These are phyloP conservation scores for Madurella fahalii DNA, from an alignment of 2,329 filamentous ascomycete genomes.

Conservation along the genomic window DNA sequence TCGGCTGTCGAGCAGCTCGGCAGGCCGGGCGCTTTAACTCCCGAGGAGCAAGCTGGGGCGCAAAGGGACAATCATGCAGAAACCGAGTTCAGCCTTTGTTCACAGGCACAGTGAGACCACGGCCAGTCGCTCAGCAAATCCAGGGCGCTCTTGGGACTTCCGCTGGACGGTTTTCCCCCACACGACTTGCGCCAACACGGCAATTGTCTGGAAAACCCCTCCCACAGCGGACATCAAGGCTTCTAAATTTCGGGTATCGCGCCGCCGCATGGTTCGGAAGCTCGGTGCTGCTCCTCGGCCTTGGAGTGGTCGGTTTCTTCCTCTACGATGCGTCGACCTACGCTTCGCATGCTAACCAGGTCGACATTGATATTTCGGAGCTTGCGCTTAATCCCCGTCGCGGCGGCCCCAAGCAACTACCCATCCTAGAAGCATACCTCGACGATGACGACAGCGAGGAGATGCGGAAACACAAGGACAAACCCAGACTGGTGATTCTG, in stretches of 20 bases:
- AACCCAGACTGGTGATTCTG: slow-evolving; percentile 87
- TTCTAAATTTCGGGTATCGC: slow-evolving; percentile 61
- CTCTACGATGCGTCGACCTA: slow-evolving; percentile 92
- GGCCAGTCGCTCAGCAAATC: background rate
- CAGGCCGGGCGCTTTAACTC: slow-evolving; percentile 9
- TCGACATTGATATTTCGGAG: slow-evolving; percentile 79
- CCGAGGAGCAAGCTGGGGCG: background rate
- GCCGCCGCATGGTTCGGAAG: slow-evolving; percentile 70
- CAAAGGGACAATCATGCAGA: slow-evolving; percentile 1
- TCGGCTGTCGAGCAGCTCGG: slow-evolving; percentile 17
- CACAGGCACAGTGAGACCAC: slow-evolving; percentile 7
- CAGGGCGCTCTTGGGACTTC: background rate
- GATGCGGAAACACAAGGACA: slow-evolving; percentile 70
- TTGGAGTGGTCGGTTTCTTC: slow-evolving; percentile 78
- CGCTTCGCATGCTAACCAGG: slow-evolving; percentile 60
- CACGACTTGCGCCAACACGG: slow-evolving; percentile 29
- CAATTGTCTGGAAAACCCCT: slow-evolving; percentile 50
- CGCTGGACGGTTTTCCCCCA: slow-evolving; percentile 10
- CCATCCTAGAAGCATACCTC: slow-evolving; percentile 80
- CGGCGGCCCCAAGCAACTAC: slow-evolving; percentile 92
- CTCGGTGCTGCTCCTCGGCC: slow-evolving; percentile 66
- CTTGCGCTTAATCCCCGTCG: slow-evolving; percentile 73
- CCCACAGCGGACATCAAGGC: slow-evolving; percentile 44
- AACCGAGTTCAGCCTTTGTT: slow-evolving; percentile 18
- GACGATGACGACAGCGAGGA: slow-evolving; percentile 79